These are phyloP conservation scores for Pythium chondricola DNA, from an alignment of 352 stramenopile genomes.

Conservation along the genomic window DNA sequence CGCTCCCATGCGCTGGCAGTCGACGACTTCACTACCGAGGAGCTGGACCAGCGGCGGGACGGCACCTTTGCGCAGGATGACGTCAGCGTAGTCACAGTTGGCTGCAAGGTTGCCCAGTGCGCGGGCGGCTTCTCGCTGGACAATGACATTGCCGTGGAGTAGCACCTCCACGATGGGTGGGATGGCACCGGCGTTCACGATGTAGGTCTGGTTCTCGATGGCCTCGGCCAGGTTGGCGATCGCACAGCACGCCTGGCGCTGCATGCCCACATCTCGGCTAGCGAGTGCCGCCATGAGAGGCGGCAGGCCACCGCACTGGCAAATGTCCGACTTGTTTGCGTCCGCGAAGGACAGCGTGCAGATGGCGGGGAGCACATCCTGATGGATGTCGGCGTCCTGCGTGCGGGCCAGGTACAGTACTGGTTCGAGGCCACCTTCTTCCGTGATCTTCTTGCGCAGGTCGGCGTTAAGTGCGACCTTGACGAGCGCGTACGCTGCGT, in stretches of 20 bases:
- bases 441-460: conserved; percentile 90
- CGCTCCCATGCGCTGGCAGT: conserved; percentile 92
- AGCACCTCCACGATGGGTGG: conserved; percentile 82
- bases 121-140: conserved; percentile 91
- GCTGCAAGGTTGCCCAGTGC: conserved; percentile 92
- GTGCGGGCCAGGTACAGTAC: conserved; percentile 95
- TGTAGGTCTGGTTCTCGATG: conserved; percentile 90
- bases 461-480: conserved; percentile 95
- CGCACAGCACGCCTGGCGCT: conserved; percentile 91
- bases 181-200: conserved; percentile 87
- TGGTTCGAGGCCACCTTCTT: conserved; percentile 93
- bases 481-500: conserved; percentile 92
- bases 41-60: conserved; percentile 83
- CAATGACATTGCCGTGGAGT: conserved; percentile 57
- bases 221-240: conserved; percentile 94
- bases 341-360: conserved; percentile 91
- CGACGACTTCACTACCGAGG: conserved; percentile 83
- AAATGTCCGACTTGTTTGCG: conserved; percentile 93
- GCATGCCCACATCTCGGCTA: conserved; percentile 58
- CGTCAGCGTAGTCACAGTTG: conserved; percentile 93
- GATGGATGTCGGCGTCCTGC: conserved; percentile 89
- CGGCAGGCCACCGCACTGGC: conserved; percentile 88
- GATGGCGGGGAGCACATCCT: conserved; percentile 88
- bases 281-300: conserved; percentile 80
- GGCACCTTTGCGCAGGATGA: conserved; percentile 87